These are phyloP conservation scores for Plicaturopsis crispa DNA, from an alignment of 768 basidiomycete genomes.

Conservation along the genomic window DNA sequence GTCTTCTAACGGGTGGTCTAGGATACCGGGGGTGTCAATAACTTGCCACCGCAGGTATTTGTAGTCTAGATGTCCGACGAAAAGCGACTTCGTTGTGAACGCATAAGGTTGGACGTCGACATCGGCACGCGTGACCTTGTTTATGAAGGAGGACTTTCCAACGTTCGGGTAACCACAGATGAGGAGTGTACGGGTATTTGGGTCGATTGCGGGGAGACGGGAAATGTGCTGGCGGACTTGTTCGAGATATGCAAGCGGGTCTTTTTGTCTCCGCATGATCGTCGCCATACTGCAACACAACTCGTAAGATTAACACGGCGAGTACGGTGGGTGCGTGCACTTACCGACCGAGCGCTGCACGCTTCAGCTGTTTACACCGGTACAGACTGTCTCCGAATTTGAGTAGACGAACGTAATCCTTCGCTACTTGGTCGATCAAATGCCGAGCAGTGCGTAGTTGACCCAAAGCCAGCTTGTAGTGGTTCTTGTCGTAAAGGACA, in stretches of 20 bases:
- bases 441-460: conserved; percentile 94
- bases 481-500: conserved; percentile 99
- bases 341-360: conserved; percentile 92
- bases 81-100: conserved; percentile 97
- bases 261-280: conserved; percentile 97
- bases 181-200: conserved; percentile 93
- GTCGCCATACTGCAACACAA: conserved; percentile 80
- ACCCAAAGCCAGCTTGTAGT: conserved; percentile 97
- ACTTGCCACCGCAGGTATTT: conserved; percentile 99
- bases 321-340: conserved; percentile 18
- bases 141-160: conserved; percentile 98
- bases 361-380: conserved; percentile 97
- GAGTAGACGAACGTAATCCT: conserved; percentile 93
- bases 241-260: conserved; percentile 95
- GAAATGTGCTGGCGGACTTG: conserved; percentile 99
- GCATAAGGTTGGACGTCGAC: conserved; percentile 99
- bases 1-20: conserved; percentile 97
- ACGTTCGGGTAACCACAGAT: conserved; percentile 99
- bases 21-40: conserved; percentile 96
- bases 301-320: conserved; percentile 1
- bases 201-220: conserved; percentile 96
- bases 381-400: conserved; percentile 98
- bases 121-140: conserved; percentile 98
- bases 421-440: conserved; percentile 94
- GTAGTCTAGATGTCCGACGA: conserved; percentile 98